Conservation (phyloP, 2,329 filamentous ascomycete genomes). For the Incumbomyces lentus region DNA sequence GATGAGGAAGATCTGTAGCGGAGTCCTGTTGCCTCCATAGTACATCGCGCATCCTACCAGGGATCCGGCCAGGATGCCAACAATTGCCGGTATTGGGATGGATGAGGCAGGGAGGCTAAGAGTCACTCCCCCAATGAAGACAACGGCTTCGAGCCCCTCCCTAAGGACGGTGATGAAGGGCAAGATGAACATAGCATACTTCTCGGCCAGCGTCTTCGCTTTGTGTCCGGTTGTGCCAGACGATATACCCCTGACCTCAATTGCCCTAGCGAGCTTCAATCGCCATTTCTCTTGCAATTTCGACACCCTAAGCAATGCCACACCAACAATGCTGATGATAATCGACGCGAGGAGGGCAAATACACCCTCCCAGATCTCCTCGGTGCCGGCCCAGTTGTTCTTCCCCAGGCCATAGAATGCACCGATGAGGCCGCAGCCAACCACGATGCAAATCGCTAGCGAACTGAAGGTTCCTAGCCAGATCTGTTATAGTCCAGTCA, state of each 20-base stretch:
- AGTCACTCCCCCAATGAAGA: slow-evolving; percentile 77
- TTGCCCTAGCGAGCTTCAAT: slow-evolving; percentile 63
- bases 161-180: slow-evolving; percentile 82
- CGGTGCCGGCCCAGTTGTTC: slow-evolving; percentile 56
- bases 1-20: slow-evolving; percentile 69
- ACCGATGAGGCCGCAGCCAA: slow-evolving; percentile 59
- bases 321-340: slow-evolving; percentile 74
- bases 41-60: slow-evolving; percentile 66
- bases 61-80: slow-evolving; percentile 57
- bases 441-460: slow-evolving; percentile 52
- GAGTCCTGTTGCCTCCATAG: slow-evolving; percentile 58
- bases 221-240: slow-evolving; percentile 26
- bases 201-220: slow-evolving; percentile 47
- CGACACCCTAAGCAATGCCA: slow-evolving; percentile 66
- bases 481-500: slow-evolving; percentile 28
- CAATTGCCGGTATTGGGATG: slow-evolving; percentile 66
- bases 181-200: slow-evolving; percentile 76
- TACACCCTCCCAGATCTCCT: slow-evolving; percentile 71
- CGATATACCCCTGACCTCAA: slow-evolving; percentile 46
- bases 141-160: slow-evolving; percentile 75
- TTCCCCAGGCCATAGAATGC: slow-evolving; percentile 61
- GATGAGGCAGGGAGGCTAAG: slow-evolving; percentile 63
- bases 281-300: slow-evolving; percentile 83
- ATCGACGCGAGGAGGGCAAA: slow-evolving; percentile 65
- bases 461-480: slow-evolving; percentile 59